A percentile compares a stretch with the other conserved stretches of the same genome.
Conservation (phyloP, 306 rosid genomes). For the Dryas alaskensis region DNA sequence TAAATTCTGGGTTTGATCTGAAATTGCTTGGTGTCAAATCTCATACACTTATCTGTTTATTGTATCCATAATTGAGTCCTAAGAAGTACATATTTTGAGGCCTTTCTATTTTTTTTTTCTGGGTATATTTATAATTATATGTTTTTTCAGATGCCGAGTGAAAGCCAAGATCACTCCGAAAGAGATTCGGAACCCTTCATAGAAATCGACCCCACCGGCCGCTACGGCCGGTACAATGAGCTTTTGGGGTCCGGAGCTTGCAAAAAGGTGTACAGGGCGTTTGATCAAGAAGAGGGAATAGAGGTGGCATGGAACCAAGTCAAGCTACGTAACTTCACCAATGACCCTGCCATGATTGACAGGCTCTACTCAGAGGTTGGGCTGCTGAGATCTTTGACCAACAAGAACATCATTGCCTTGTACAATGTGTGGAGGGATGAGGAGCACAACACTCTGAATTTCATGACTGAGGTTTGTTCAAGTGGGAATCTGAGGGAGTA, state of each 20-base stretch:
- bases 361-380: conserved; percentile 80
- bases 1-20: not conserved
- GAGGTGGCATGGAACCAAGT: conserved; percentile 98
- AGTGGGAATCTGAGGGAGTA: conserved; percentile 89
- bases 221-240: conserved; percentile 77
- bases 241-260: conserved; percentile 74
- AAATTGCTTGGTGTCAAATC: too few relatives aligned
- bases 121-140: not conserved
- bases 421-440: conserved; percentile 69
- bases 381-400: conserved; percentile 47
- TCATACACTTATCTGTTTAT: not conserved
- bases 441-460: conserved; percentile 43
- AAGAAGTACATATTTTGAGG: not conserved
- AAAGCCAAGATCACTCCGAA: conserved; percentile 33
- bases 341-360: conserved; percentile 66
- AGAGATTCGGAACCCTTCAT: conserved; percentile 66
- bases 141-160: conserved; percentile 57
- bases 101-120: not conserved
- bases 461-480: conserved; percentile 91
- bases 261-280: conserved; percentile 84
- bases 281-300: conserved; percentile 89
- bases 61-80: not conserved
- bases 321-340: conserved; percentile 57
- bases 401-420: conserved; percentile 67
- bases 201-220: conserved; percentile 60